Base-by-base conservation (phyloP, 2,329 filamentous ascomycete species). In the Rutstroemia sp. region DNA sequence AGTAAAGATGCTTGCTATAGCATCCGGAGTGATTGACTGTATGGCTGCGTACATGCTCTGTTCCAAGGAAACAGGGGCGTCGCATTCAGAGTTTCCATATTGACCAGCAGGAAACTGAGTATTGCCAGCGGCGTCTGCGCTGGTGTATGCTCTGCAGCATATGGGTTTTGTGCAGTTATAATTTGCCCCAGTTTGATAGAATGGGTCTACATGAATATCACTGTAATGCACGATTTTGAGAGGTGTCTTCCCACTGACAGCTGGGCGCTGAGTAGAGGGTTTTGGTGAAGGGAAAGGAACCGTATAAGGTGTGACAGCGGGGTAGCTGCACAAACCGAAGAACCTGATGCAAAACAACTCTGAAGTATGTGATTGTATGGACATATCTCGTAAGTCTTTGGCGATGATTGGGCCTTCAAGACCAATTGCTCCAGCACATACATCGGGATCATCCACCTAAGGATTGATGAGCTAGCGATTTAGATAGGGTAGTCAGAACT, bases 331-430 rank as follows among this genome's bases (percentile, higher is more conserved):
- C 17, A 64, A 51, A 7, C 80, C 79, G n/a, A 81, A 67, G 55
- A 83, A 68, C 8, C 76, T 75, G 34, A 75, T 71, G 63, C 80
- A 83, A 44, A 83, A 75, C 5, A 78, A 69, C 27, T 77, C 67
- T 19, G 79, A 75, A 0, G 78, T 77, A 55, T 73, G 73, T 7
- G 78, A 80, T 1, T 73, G 73, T 17, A 81, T 64, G 5, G 63
- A 65, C 60, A 83, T 73, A 10, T 74, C 68, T 48, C 77, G 72
- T n/a, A 84, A 63, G 10, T 72, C 72, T 41, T 75, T 71, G 37
- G 79, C 77, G 27, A 82, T 67, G 51, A 81, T 76, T 5, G 79
- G 79, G 0, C 77, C 80, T 64, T 84, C 78, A 0, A 73, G 71
- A 2, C 69, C 70, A 38, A 83, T 73, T 14, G 76, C 69, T 4